Base-by-base conservation (phyloP, 345 rosid species). In the Raphanus raphanistrum region DNA sequence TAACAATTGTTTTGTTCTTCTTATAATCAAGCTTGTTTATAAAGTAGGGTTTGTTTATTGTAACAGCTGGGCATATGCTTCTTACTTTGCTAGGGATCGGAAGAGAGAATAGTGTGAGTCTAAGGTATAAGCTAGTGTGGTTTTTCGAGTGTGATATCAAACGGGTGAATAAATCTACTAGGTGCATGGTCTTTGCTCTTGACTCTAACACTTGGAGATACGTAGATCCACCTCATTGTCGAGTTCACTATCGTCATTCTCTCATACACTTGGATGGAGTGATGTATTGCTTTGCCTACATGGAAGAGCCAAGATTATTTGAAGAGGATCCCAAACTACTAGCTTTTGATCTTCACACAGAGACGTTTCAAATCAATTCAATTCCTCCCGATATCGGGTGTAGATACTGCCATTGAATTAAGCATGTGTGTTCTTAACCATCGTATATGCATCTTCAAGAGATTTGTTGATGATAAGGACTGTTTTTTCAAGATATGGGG, bases 391-490 rank as follows among this genome's bases (percentile, higher is more conserved):
- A 58, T 33, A 70, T 60, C 28, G 28, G 11, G 58, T n/a, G 7
- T 59, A 71, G 1, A 36, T n/a, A 2, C 54, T 12, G 3, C 6
- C 0, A 2, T n/a, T 36, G 0, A 25, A 1, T 9, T 38, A 41
- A 6, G 65, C 33, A 71, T 71, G 57, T 32, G 21, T n/a, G 15
- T 38, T 26, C 75, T 71, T n/a, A 25, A 71, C 57, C 27, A 38
- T 58, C 75, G 75, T 8, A 1, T 71, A 26, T 71, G 66, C 38
- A 38, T 71, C 66, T 71, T 59, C 75, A 59, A 36, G 70, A 66
- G 16, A 4, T 5, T 4, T 3, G n/a, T 21, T 17, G 15, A 16
- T 11, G 31, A 65, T 11, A 11, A 26, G 7, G 66, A 59, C 66
- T 13, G 0, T 26, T 13, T 71, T 26, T 27, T 59, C 6, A 28